Evolutionary conservation across 2,329 filamentous ascomycete genomes (phyloP), one percentile per base, ranked within the genome.

Genomic region (Penicillium digitatum): DNA sequence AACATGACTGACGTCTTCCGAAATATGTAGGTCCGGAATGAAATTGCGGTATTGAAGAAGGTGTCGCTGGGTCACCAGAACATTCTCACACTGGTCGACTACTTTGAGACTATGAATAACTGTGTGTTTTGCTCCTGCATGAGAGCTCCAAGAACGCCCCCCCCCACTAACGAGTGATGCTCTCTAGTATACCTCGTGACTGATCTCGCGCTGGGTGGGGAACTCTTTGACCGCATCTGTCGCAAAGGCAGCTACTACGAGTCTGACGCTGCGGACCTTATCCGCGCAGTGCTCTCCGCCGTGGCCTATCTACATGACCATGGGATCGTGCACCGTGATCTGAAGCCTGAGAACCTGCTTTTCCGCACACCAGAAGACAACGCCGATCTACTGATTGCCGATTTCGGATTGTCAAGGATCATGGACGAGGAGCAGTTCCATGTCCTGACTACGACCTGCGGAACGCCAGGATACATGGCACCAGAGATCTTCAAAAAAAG

Each of bases 91-190:
- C 82, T 99, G 56, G 94, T 97, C 67, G 94, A 99, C 78, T 99
- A 97, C 76, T 99, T 99, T 71, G 94, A 99, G 79, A 99, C 94
- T 7, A 95, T 96, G 89, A 97, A 99, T 78, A 99, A 99, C 76
- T 83, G 85, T 87, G 76, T 54, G 80, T 66, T 39, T 39, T 27
- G n/a, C 37, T 39, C n/a, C 39, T 34, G 14, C 22, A 20, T n/a
- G n/a, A 38, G 11, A 12, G 18, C n/a, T 18, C 14, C 16, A 24
- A 38, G 29, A 20, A 22, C 27, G n/a, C 35, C 18, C 48, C 42
- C 35, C 18, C 48, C 42, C 31, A 52, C 62, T 69, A 31, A 70
- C 52, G 18, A 22, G 31, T 27, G 24, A 35, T 38, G 43, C 32
- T 37, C 16, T 53, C 12, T 61, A 86, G 84, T 99, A 62, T 99